A percentile compares a stretch with the other conserved stretches of the same genome.
phyloP scores from a whole-genome alignment of 495 filamentous ascomycete genomes.

The Talaromyces trachyspermus region DNA sequence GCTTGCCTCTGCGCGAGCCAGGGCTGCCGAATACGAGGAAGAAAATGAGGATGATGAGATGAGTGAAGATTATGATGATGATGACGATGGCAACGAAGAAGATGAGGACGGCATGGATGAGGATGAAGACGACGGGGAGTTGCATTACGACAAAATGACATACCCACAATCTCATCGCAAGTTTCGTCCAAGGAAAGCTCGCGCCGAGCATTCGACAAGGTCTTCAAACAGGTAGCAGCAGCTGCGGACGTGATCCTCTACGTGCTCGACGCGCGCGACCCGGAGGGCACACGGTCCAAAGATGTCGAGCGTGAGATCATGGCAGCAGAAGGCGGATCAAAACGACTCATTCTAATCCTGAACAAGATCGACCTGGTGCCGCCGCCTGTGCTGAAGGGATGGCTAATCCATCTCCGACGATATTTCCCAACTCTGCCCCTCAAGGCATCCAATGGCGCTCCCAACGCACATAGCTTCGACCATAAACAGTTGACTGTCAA shows the following conservation, averaged over 20 bases:
- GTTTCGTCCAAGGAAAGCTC: slow-evolving; percentile 58
- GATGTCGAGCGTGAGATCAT: slow-evolving; percentile 86
- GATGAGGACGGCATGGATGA: slow-evolving; percentile 35
- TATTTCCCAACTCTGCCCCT: slow-evolving; percentile 92
- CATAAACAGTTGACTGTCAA: slow-evolving; percentile 83
- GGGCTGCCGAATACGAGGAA: slow-evolving; percentile 71
- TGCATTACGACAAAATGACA: slow-evolving; percentile 4
- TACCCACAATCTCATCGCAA: slow-evolving; percentile 26
- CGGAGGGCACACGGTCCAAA: slow-evolving; percentile 81
- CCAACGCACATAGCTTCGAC: slow-evolving; percentile 86
- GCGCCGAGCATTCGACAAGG: slow-evolving; percentile 82
- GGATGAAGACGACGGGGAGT: slow-evolving; percentile 35
- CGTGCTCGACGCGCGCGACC: slow-evolving; percentile 89
- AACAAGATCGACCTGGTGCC: slow-evolving; percentile 97
- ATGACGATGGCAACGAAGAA: slow-evolving; percentile 46
- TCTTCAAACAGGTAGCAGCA: slow-evolving; percentile 91
- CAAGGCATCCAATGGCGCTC: slow-evolving; percentile 72
- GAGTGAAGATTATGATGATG: slow-evolving; percentile 53
- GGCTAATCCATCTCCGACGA: slow-evolving; percentile 78
- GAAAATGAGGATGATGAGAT: slow-evolving; percentile 51
- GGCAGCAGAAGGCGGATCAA: slow-evolving; percentile 73
- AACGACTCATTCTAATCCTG: slow-evolving; percentile 84
- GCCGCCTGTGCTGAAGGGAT: slow-evolving; percentile 67
- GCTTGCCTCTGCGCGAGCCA: slow-evolving; percentile 80
- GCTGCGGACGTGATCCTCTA: slow-evolving; percentile 88